Percentiles rank a stretch among this genome's conserved stretches.
These are phyloP conservation scores for Cladosporium sp. DNA, from an alignment of 2,329 filamentous ascomycete genomes.

Conservation along the genomic window DNA sequence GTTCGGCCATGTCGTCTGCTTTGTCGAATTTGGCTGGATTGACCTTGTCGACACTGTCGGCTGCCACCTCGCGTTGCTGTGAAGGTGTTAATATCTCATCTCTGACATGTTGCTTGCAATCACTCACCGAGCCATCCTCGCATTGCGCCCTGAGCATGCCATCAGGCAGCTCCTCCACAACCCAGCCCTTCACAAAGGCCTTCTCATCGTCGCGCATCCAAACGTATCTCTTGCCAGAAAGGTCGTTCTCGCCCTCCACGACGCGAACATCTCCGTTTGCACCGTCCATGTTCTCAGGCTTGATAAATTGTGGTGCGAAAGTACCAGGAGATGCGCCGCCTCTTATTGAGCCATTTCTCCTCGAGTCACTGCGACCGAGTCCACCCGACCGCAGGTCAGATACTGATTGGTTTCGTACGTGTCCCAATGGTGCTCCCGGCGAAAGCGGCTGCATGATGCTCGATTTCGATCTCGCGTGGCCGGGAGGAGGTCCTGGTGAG, in stretches of 20 bases:
- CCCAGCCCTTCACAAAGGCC: slow-evolving; percentile 90
- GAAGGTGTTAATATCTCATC: slow-evolving; percentile 13
- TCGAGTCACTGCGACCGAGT: slow-evolving; percentile 38
- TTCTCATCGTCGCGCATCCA: slow-evolving; percentile 87
- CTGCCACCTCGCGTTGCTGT: slow-evolving; percentile 81
- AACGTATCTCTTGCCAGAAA: slow-evolving; percentile 97
- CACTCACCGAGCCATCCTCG: slow-evolving; percentile 81
- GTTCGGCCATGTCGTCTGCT: slow-evolving; percentile 97
- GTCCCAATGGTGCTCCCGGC: slow-evolving; percentile 50
- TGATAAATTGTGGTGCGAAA: slow-evolving; percentile 96
- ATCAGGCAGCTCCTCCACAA: slow-evolving; percentile 74
- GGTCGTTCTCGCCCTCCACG: slow-evolving; percentile 97
- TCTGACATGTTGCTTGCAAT: not conserved
- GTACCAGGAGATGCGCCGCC: slow-evolving; percentile 71
- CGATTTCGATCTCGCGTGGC: slow-evolving; percentile 69
- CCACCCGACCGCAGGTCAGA: slow-evolving; percentile 47
- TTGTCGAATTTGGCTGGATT: slow-evolving; percentile 99
- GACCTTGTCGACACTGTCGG: slow-evolving; percentile 93
- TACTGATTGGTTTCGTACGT: slow-evolving; percentile 68
- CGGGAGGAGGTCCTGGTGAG: slow-evolving; percentile 58
- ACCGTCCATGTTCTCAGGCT: slow-evolving; percentile 72
- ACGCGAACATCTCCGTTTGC: slow-evolving; percentile 60
- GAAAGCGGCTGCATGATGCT: slow-evolving; percentile 63
- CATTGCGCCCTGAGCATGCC: slow-evolving; percentile 81
- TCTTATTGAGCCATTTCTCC: slow-evolving; percentile 60